These are phyloP conservation scores for Aureobasidium sp. DNA, from an alignment of 2,329 filamentous ascomycete genomes.

Conservation along the genomic window DNA sequence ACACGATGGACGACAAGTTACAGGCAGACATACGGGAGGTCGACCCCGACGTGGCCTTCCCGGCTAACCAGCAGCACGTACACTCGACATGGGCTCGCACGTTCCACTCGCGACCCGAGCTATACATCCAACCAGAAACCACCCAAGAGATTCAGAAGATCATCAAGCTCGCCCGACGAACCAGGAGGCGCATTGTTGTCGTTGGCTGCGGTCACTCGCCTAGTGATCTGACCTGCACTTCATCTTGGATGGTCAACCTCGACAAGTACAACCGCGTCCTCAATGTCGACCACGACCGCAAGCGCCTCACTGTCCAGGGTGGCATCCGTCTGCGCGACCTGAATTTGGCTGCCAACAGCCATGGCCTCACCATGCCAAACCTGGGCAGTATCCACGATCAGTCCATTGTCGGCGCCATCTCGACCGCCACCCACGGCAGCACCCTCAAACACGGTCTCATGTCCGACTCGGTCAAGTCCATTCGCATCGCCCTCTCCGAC, in stretches of 20 bases:
- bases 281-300: constrained; percentile 56
- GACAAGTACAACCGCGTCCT: constrained; percentile 72
- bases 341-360: constrained; percentile 61
- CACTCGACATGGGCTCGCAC: constrained; percentile 95
- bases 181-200: constrained; percentile 71
- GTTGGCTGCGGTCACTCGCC: constrained; percentile 92
- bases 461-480: constrained; percentile 63
- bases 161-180: constrained; percentile 69
- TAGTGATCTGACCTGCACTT: constrained; percentile 84
- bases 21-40: constrained; percentile 49
- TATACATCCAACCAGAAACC: constrained; percentile 78
- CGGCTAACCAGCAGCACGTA: constrained; percentile 59
- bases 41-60: constrained; percentile 63
- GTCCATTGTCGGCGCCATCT: constrained; percentile 84
- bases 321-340: constrained; percentile 76
- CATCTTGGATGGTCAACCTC: constrained; percentile 89
- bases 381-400: constrained; percentile 93
- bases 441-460: constrained; percentile 76
- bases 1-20: constrained; percentile 25
- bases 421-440: constrained; percentile 88
- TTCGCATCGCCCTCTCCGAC: constrained; percentile 76
- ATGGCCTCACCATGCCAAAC: constrained; percentile 80
- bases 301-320: constrained; percentile 70
- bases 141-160: constrained; percentile 76
- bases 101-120: constrained; percentile 79